Evolutionary conservation across 2,329 filamentous ascomycete species (phyloP).

Genomic region (Metarhizium robertsii): DNA sequence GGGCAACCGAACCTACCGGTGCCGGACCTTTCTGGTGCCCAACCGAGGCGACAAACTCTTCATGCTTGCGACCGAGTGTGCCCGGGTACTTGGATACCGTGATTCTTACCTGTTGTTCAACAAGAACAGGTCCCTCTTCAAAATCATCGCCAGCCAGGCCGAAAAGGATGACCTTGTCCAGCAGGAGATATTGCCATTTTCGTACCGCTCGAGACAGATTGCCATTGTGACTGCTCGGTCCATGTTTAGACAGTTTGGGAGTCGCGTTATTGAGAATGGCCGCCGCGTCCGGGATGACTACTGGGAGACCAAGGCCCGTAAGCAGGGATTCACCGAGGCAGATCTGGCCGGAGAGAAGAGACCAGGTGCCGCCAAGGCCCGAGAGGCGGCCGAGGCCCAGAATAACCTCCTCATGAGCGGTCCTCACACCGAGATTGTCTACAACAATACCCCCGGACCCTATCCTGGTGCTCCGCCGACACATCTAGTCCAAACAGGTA

Average conservation of each 20-base stretch:
- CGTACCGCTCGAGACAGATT: conserved; percentile 95
- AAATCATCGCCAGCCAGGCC: conserved; percentile 91
- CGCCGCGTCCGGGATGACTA: conserved; percentile 93
- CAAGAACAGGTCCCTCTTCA: conserved; percentile 93
- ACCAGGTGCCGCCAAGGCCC: conserved; percentile 79
- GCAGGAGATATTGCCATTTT: conserved; percentile 94
- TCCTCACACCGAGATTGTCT: conserved; percentile 78
- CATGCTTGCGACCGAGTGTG: conserved; percentile 97
- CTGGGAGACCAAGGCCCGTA: conserved; percentile 94
- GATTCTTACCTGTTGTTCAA: conserved; percentile 99
- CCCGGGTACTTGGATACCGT: conserved; percentile 83
- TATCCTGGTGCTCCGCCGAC: conserved; percentile 60
- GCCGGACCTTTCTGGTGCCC: conserved; percentile 86
- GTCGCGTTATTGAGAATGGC: conserved; percentile 82
- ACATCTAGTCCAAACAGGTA: conserved; percentile 61
- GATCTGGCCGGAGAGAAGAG: conserved; percentile 94
- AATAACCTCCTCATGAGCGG: conserved; percentile 53
- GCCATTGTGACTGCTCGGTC: conserved; percentile 95
- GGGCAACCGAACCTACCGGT: conserved; percentile 80
- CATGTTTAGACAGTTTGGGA: conserved; percentile 98
- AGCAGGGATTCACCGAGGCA: conserved; percentile 96
- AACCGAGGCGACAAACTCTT: conserved; percentile 89
- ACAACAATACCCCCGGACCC: conserved; percentile 61
- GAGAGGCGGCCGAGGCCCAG: conserved; percentile 69
- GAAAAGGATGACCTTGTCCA: conserved; percentile 95